These are phyloP conservation scores for Sonneratia caseolaris DNA, from an alignment of 345 rosid genomes.

Conservation along the genomic window DNA sequence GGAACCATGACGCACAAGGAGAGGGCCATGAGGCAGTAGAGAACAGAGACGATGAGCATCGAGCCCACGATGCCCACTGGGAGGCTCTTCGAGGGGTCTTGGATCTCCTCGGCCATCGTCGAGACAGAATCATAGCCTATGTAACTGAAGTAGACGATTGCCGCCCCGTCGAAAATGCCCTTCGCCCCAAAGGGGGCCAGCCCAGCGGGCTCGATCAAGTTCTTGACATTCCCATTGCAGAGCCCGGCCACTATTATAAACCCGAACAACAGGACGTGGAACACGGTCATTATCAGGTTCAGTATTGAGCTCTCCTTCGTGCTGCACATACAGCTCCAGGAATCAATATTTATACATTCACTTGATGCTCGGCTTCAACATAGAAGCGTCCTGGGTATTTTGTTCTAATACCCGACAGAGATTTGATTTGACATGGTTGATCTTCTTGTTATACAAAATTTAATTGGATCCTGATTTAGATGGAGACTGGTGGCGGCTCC, in stretches of 20 bases:
- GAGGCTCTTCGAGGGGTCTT: slow-evolving; percentile 69
- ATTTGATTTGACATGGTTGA: too few relatives aligned
- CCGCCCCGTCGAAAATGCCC: slow-evolving; percentile 82
- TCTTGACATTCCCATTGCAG: slow-evolving; percentile 41
- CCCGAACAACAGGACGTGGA: slow-evolving; percentile 74
- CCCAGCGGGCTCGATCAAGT: slow-evolving; percentile 71
- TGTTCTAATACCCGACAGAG: too few relatives aligned
- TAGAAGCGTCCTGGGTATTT: too few relatives aligned
- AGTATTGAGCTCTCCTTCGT: slow-evolving; percentile 83
- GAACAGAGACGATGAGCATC: slow-evolving; percentile 51
- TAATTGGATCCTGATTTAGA: too few relatives aligned
- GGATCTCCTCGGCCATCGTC: slow-evolving; percentile 91
- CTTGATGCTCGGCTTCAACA: too few relatives aligned
- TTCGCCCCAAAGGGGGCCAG: slow-evolving; percentile 66
- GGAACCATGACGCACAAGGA: slow-evolving; percentile 74
- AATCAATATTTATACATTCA: too few relatives aligned
- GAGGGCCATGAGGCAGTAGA: slow-evolving; percentile 83
- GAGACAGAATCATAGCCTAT: slow-evolving; percentile 92
- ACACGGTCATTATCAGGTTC: slow-evolving; percentile 76
- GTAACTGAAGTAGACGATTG: slow-evolving; percentile 79
- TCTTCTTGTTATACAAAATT: too few relatives aligned
- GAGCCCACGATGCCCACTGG: slow-evolving; percentile 81
- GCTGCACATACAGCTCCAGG: slow-evolving; percentile 29
- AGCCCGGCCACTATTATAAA: slow-evolving; percentile 66
- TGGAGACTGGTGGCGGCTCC: too few relatives aligned